Percentiles rank a stretch among this genome's conserved stretches.
Evolutionary conservation across 164 flowering plant species (phyloP).

Genomic region (Vitis riparia): DNA sequence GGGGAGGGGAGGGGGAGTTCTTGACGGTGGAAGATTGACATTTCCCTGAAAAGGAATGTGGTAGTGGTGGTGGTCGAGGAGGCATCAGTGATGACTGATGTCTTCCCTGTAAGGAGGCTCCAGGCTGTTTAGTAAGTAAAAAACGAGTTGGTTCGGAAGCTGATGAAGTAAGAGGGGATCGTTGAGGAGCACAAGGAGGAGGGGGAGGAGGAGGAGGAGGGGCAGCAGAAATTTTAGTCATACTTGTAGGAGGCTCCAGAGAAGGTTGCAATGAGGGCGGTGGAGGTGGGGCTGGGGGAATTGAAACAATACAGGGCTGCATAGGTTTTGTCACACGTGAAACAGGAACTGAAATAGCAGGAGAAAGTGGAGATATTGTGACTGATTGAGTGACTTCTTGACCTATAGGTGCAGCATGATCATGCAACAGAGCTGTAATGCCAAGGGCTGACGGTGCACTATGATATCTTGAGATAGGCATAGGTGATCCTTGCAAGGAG

Average conservation of each 20-base stretch:
- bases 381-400: conserved; percentile 19
- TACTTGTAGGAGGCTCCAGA: conserved; percentile 5
- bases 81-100: conserved; percentile 1
- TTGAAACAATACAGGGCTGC: conserved; percentile 13
- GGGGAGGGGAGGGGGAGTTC: conserved; percentile 12
- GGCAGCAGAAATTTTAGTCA: conserved; percentile 1
- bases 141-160: background rate
- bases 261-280: conserved; percentile 15
- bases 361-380: conserved; percentile 16
- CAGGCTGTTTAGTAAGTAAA: conserved; percentile 11
- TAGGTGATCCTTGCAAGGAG: conserved; percentile 64
- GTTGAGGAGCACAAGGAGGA: background rate
- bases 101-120: conserved; percentile 1
- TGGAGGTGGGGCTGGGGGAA: conserved; percentile 15
- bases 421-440: conserved; percentile 74
- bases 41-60: conserved; percentile 7
- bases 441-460: conserved; percentile 77
- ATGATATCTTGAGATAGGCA: conserved; percentile 57
- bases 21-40: conserved; percentile 14
- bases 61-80: conserved; percentile 10
- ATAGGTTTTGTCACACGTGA: conserved; percentile 12
- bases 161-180: background rate
- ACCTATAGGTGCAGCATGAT: conserved; percentile 30
- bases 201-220: conserved; percentile 13
- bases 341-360: conserved; percentile 20